A percentile compares a stretch with the other conserved stretches of the same genome.
Conservation (phyloP, 768 basidiomycete species). For the Exidia glandulosa region DNA sequence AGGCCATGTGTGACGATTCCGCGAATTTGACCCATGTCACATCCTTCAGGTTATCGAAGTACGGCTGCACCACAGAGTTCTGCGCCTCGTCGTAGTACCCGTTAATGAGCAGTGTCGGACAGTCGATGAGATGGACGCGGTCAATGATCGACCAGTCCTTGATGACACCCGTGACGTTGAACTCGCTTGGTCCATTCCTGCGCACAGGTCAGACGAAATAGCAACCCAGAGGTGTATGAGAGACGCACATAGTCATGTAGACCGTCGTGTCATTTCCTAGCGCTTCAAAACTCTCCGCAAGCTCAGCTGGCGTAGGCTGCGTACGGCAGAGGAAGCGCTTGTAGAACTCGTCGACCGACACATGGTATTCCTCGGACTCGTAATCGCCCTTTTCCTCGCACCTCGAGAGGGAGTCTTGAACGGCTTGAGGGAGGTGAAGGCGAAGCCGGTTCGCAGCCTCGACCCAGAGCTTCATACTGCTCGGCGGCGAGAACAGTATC, state of each 20-base stretch:
- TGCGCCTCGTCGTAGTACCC: slow-evolving; percentile 30
- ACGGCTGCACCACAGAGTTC: slow-evolving; percentile 26
- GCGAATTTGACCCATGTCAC: slow-evolving; percentile 36
- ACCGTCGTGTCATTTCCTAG: slow-evolving; percentile 3
- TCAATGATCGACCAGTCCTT: slow-evolving; percentile 38
- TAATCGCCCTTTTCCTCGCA: slow-evolving; percentile 1
- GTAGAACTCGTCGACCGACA: slow-evolving; percentile 3
- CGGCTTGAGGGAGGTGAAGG: slow-evolving; percentile 2
- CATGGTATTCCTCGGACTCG: slow-evolving; percentile 2
- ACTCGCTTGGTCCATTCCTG: slow-evolving; percentile 26
- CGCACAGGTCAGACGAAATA: neutral
- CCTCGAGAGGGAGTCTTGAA: slow-evolving; percentile 1
- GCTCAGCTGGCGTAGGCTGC: slow-evolving; percentile 1
- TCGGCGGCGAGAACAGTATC: slow-evolving; percentile 2
- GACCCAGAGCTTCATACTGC: slow-evolving; percentile 1
- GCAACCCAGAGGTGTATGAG: neutral
- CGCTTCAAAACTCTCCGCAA: neutral
- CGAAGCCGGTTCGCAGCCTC: slow-evolving; percentile 2
- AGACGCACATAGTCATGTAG: slow-evolving; percentile 2
- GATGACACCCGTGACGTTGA: slow-evolving; percentile 28
- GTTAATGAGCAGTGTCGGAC: slow-evolving; percentile 28
- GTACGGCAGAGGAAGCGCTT: neutral
- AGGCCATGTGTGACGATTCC: slow-evolving; percentile 34
- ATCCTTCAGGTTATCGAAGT: slow-evolving; percentile 27
- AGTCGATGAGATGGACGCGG: slow-evolving; percentile 27